phyloP scores from a whole-genome alignment of 2,329 filamentous ascomycete species.

The Trichocomaceae sp. region DNA sequence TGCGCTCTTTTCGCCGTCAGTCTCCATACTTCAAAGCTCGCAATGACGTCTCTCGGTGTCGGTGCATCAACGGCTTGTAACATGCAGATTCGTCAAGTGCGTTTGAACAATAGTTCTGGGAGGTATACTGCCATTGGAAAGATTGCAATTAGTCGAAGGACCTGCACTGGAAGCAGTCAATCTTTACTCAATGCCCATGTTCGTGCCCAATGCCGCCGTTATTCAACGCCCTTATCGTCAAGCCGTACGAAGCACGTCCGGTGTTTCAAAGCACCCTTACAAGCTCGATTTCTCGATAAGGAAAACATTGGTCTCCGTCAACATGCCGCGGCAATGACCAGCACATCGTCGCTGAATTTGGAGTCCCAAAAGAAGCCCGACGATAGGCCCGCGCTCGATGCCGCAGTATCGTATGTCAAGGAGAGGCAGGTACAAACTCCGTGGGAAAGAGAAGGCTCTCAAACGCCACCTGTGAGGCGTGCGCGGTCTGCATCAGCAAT shows the following conservation, averaged over 20 bases:
- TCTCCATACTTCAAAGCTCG: not conserved
- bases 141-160: not conserved
- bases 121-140: not conserved
- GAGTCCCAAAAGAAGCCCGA: not conserved
- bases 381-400: not conserved
- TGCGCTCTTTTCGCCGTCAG: not conserved
- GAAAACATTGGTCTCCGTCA: not conserved
- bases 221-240: not conserved
- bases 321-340: not conserved
- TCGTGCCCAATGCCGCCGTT: not conserved
- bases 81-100: not conserved
- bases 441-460: constrained; percentile 59
- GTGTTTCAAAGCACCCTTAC: not conserved
- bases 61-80: not conserved
- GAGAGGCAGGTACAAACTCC: constrained; percentile 52
- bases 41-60: not conserved
- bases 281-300: not conserved
- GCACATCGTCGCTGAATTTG: not conserved
- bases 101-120: not conserved
- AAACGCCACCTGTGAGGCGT: constrained; percentile 50
- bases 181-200: not conserved
- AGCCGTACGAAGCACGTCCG: not conserved
- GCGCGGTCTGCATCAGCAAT: constrained; percentile 49
- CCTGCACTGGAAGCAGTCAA: not conserved
- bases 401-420: constrained; percentile 7